Evolutionary conservation across 2,329 filamentous ascomycete genomes (phyloP).

Genomic region (Trichoderma aggressivum): DNA sequence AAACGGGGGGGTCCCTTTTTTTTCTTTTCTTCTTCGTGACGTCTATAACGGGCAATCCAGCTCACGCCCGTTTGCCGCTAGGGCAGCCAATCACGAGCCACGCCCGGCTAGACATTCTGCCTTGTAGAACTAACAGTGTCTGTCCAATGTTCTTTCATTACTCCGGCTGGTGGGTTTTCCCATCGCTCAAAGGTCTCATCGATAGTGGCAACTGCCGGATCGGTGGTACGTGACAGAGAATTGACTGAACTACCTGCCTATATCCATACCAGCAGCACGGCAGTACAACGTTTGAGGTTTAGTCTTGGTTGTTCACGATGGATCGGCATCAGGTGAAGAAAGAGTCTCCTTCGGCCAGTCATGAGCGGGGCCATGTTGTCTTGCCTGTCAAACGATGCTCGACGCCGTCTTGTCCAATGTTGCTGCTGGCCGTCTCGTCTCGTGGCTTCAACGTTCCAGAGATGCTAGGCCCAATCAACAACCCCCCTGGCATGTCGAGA

Average conservation of each 20-base stretch:
- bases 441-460: constrained; percentile 13
- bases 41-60: not conserved
- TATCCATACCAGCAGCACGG: not conserved
- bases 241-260: not conserved
- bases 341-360: not conserved
- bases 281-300: not conserved
- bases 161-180: not conserved
- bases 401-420: not conserved
- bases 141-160: not conserved
- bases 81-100: not conserved
- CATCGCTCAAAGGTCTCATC: constrained; percentile 2
- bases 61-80: not conserved
- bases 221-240: constrained; percentile 5
- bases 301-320: not conserved
- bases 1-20: not conserved
- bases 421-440: not conserved
- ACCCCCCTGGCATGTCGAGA: not conserved
- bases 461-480: not conserved
- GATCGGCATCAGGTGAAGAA: not conserved
- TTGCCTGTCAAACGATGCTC: not conserved
- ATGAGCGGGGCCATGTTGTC: not conserved
- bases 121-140: not conserved
- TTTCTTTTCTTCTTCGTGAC: not conserved
- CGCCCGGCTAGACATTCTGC: not conserved
- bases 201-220: constrained; percentile 12